Conservation (phyloP, 192 early-diverging fungal species). For the Linnemannia exigua region DNA sequence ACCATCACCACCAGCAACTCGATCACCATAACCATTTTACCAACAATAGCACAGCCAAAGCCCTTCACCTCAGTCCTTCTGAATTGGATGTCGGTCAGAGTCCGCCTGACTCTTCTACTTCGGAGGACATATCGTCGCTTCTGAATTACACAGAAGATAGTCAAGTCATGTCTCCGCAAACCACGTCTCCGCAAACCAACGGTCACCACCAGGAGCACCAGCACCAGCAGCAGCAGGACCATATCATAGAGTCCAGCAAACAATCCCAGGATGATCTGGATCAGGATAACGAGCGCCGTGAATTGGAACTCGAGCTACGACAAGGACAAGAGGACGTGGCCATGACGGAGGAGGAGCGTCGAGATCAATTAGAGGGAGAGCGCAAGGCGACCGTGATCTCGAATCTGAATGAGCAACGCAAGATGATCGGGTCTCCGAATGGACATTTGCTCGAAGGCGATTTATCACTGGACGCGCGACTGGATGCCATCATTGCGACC, state of each 20-base stretch:
- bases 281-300: constrained; percentile 20
- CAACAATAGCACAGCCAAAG: constrained; percentile 1
- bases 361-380: constrained; percentile 44
- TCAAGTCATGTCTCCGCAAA: too few species aligned
- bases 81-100: neutral
- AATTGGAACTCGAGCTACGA: constrained; percentile 31
- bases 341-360: constrained; percentile 44
- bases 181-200: too few species aligned
- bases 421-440: constrained; percentile 49
- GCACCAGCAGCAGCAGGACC: constrained; percentile 8
- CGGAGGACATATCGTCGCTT: neutral
- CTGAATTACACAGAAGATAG: constrained; percentile 24
- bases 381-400: constrained; percentile 26
- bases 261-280: constrained; percentile 9
- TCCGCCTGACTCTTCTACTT: neutral
- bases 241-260: neutral
- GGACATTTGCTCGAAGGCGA: constrained; percentile 27
- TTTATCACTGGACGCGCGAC: constrained; percentile 51
- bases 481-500: constrained; percentile 46
- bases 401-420: constrained; percentile 43
- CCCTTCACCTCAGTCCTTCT: neutral
- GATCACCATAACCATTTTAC: neutral
- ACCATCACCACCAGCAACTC: neutral
- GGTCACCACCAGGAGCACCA: neutral
- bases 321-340: constrained; percentile 32